Base-by-base conservation (phyloP, 352 stramenopile species). In the Stephanocyclus meneghinianus region DNA sequence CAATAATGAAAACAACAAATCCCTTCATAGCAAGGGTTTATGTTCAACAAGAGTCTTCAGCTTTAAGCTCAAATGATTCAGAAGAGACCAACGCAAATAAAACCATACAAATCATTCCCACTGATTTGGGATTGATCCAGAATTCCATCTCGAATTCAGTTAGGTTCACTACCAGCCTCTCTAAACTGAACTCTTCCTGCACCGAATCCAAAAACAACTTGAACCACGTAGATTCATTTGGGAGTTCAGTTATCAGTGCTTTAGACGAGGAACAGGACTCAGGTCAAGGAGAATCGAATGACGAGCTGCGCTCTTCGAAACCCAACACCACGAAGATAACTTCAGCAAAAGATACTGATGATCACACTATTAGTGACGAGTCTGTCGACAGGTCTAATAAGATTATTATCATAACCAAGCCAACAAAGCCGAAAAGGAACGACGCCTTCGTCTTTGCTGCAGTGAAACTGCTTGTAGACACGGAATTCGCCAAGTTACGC, bases 91-190 rank as follows among this genome's bases (percentile, higher is more conserved):
- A 40, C 35, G 3, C 18, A 59, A 32, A 26, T n/a, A 59, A 59
- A 26, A 59, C 15, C 18, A 32, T 59, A n/a, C n/a, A 59, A 59
- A 59, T 59, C 50, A 32, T 59, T 59, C 50, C 50, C 10, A 59
- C 50, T 30, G 50, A 59, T 11, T 59, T 26, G 50, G 50, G 50
- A n/a, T 26, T 59, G 18, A 59, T 59, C 18, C 50, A 26, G 3
- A 26, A 59, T 59, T 26, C 50, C 26, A 32, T 59, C 26, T 32
- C 26, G 50, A 59, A 59, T 59, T 59, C 50, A 30, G 50, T 59
- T 26, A 26, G 50, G 8, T 59, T 59, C 26, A 59, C 50, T 30
- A 59, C 50, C 18, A 26, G 18, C 18, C 18, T 59, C 4, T 26
- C 16, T n/a, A 15, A 26, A 59, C 18, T 32, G 4, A n/a, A 59